Base-by-base conservation (phyloP, 768 basidiomycete genomes). In the Cubamyces sp. region DNA sequence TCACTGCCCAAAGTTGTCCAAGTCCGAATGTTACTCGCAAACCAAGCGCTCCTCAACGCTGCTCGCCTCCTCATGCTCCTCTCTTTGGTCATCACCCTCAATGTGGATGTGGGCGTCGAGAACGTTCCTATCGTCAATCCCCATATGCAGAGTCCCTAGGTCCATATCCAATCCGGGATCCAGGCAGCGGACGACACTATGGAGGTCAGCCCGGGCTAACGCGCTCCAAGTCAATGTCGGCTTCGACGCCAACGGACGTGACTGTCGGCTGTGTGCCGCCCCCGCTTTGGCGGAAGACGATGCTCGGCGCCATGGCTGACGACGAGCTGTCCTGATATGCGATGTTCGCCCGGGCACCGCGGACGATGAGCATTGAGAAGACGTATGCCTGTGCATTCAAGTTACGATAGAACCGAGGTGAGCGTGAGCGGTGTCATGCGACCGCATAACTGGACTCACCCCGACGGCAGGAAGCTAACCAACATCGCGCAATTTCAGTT, bases 221-320 rank as follows among this genome's bases (percentile, higher is more conserved):
- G 39, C 57, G 57, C 48, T 57, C 57, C 28, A 57, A 48, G 39
- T 57, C 57, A 23, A 57, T 57, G 48, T 57, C 47, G 37, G 49
- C 56, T 11, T 43, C 55, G 26, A 46, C 37, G 5, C 34, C 34
- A 5, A 9, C 34, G 1, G 34, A 34, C 34, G 9, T 34, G 34
- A 9, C 34, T n/a, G n/a, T n/a, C 34, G 34, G 34, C 9, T 9
- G 34, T 11, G 34, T 34, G 34, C 34, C 34, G 11, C 34, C 34
- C 12, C 19, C 21, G n/a, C 18, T 43, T 9, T 16, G 16, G 6
- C 41, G 25, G 41, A 59, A 59, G 6, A 39, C n/a, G 57, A 58
- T 58, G 14, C 16, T 14, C 18, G 42, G 42, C 12, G 49, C 52
- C 3, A 15, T 43, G 4, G 50, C 18, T 8, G 46, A 19, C 34